Base-by-base conservation (phyloP, 2,329 filamentous ascomycete genomes). In the Xylaria sp. region DNA sequence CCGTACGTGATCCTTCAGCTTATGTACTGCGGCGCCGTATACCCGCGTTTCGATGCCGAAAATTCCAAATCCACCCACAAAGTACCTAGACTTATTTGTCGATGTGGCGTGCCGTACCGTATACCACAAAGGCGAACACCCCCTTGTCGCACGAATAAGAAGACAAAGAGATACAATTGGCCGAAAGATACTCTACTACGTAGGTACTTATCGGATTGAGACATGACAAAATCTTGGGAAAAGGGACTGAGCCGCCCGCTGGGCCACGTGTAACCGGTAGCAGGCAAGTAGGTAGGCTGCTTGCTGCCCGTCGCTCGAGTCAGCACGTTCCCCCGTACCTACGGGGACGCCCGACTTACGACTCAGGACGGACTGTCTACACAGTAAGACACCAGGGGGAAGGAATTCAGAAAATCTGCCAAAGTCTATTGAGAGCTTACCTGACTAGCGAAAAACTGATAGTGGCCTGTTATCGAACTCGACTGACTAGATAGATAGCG, bases 221-320 rank as follows among this genome's bases (percentile, higher is more conserved):
- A 13, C n/a, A 15, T 28, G 28, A 28, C 28, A 55, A 12, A 36
- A n/a, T 15, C 0, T 36, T 36, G 33, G 33, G 33, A 36, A 36
- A 36, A 7, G 33, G 33, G 8, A 3, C 33, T 15, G 43, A 60
- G 57, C 43, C 25, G 48, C 48, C 62, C 41, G 41, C 18, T 18
- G 31, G 28, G 18, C 41, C 57, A 56, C 64, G 58, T 66, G 57
- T 55, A 20, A n/a, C 33, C 52, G 23, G 52, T 39, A 7, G 7
- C 33, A 9, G 7, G 33, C 54, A 57, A 28, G 25, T 33, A 9
- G 2, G 33, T 43, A 57, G 41, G 25, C 54, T 13, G 31, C 23
- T 36, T 41, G 18, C 28, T 20, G 28, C 3, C 52, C 39, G 41
- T 46, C 41, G 18, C 41, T 43, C 12, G 41, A 43, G 41, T 15